phyloP scores from a whole-genome alignment of 2,329 filamentous ascomycete genomes.

The Penicillium griseofulvum region DNA sequence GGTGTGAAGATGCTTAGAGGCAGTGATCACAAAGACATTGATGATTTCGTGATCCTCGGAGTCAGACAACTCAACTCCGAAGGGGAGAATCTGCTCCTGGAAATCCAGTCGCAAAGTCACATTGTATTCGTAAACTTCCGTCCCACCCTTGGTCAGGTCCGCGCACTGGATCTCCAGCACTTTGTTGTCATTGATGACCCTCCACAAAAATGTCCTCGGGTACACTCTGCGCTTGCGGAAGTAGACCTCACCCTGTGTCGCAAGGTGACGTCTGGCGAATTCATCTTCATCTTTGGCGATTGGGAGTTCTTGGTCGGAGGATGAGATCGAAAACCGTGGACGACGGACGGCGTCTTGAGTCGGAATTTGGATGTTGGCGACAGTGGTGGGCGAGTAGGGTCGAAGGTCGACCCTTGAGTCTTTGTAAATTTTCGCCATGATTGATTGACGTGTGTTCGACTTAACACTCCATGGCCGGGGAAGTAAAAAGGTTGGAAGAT shows the following conservation, averaged over 20 bases:
- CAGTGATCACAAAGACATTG: conserved; percentile 75
- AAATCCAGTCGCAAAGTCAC: conserved; percentile 78
- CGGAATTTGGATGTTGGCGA: conserved; percentile 68
- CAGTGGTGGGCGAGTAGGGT: conserved; percentile 64
- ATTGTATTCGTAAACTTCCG: conserved; percentile 63
- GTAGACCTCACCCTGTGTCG: conserved; percentile 77
- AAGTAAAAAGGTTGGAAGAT: conserved; percentile 20
- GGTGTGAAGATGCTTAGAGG: conserved; percentile 75
- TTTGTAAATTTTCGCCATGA: conserved; percentile 74
- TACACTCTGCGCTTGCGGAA: conserved; percentile 73
- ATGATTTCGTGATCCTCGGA: conserved; percentile 73
- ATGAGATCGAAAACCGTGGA: conserved; percentile 47
- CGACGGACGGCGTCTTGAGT: conserved; percentile 45
- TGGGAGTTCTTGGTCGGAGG: conserved; percentile 40
- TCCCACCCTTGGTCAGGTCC: conserved; percentile 71
- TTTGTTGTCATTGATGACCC: conserved; percentile 75
- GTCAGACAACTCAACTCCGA: conserved; percentile 81
- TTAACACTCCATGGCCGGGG: conserved; percentile 35
- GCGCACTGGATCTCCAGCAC: conserved; percentile 78
- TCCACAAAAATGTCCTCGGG: conserved; percentile 87
- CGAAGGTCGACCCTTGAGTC: conserved; percentile 84
- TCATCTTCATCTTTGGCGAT: conserved; percentile 60
- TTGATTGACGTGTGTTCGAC: conserved; percentile 26
- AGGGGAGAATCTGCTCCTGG: conserved; percentile 66
- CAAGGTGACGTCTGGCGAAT: conserved; percentile 71